Evolutionary conservation across 2,329 filamentous ascomycete genomes (phyloP), one percentile per base, ranked within the genome.

Genomic region (Scedosporium boydii): DNA sequence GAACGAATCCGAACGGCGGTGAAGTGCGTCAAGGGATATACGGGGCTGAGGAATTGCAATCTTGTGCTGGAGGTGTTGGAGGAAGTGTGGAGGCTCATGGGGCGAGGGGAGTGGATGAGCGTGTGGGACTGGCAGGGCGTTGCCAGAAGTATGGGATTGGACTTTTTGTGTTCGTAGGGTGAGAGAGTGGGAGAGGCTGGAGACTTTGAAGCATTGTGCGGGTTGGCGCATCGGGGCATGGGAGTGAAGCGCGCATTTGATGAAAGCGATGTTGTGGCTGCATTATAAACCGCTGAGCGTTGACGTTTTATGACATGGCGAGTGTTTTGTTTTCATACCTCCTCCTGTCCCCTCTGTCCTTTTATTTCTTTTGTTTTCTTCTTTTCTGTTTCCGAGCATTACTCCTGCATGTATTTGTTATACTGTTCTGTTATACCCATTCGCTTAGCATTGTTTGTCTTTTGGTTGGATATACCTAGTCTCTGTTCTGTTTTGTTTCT

Each of bases 111-210:
- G 59, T 86, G 83, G 80, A 67, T 76, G 27, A 76, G 77, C 18
- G 83, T 82, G 6, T 88, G 85, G 85, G 85, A 88, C 69, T 87
- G 84, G 84, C 84, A 87, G 65, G 74, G 75, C 3, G 77, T 87
- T 29, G 83, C 84, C 1, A 72, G 76, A 61, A 68, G 74, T 6
- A 78, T 85, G 71, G 77, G 75, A 0, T 75, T 86, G 42, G 81
- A 86, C 70, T 86, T 86, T 66, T 74, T 84, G 2, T 83, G 82
- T 69, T 71, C 75, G 26, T 77, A 65, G 74, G n/a, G 51, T 5
- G 29, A 34, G 29, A 34, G 29, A 9, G 7, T 23, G 14, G 48
- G 48, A 16, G 48, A 10, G 21, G 9, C 3, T 18, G 4, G 48
- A 18, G 16, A 23, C 5, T 53, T 4, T 18, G 16, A 26, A 53